These are phyloP conservation scores for Glycine soja DNA, from an alignment of 306 rosid species.

Conservation along the genomic window DNA sequence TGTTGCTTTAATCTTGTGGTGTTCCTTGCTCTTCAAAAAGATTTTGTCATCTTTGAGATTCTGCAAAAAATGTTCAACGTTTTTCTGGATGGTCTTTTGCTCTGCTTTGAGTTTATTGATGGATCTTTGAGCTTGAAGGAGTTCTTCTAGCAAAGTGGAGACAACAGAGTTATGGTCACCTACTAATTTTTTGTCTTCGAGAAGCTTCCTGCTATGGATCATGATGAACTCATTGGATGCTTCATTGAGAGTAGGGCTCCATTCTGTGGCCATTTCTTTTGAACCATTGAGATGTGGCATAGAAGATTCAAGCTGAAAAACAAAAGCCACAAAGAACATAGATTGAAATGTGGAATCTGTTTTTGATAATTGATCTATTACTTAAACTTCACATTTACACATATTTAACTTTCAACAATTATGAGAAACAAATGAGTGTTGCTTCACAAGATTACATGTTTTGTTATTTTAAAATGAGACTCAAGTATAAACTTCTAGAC, in stretches of 20 bases:
- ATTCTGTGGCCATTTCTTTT: constrained; percentile 46
- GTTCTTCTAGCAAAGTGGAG: constrained; percentile 52
- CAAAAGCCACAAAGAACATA: not conserved
- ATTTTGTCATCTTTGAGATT: constrained; percentile 55
- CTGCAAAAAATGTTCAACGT: constrained; percentile 42
- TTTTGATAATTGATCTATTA: too few relatives aligned
- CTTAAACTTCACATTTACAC: too few relatives aligned
- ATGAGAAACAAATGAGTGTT: too few relatives aligned
- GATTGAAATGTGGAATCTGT: not conserved
- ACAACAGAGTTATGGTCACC: constrained; percentile 23
- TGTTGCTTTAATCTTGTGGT: constrained; percentile 34
- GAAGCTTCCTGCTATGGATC: constrained; percentile 44
- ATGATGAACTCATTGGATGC: constrained; percentile 30
- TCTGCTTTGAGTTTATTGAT: constrained; percentile 52
- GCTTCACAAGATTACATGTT: too few relatives aligned
- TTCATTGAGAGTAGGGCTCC: constrained; percentile 40
- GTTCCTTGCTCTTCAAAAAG: constrained; percentile 42
- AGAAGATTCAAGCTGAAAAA: constrained; percentile 46
- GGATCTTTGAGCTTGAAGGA: constrained; percentile 43
- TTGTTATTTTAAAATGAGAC: too few relatives aligned
- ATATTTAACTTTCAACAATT: too few relatives aligned
- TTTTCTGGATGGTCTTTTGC: constrained; percentile 51
- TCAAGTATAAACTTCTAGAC: too few relatives aligned
- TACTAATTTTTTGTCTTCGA: constrained; percentile 11
- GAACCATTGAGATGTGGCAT: constrained; percentile 37